These are phyloP conservation scores for Stipa capillata DNA, from an alignment of 176 grass and related monocot species.

Conservation along the genomic window DNA sequence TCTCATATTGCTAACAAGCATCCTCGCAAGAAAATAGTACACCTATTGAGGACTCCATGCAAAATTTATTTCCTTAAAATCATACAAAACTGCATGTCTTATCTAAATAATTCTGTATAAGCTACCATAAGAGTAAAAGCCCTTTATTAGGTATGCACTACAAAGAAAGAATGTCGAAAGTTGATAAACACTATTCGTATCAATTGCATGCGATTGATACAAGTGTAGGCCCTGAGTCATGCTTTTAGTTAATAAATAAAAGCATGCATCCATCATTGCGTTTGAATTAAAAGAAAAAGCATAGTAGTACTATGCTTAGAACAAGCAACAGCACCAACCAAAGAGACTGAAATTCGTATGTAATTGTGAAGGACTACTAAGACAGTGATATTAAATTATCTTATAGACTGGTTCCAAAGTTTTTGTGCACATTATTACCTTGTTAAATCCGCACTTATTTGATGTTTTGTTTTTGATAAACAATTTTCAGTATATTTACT, in stretches of 20 bases:
- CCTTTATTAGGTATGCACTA: neutral
- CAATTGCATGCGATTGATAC: neutral
- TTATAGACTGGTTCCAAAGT: neutral
- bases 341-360: neutral
- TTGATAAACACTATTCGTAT: neutral
- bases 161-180: neutral
- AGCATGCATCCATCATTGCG: neutral
- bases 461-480: neutral
- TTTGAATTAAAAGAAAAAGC: neutral
- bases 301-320: neutral
- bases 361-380: neutral
- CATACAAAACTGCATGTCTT: neutral
- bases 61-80: constrained; percentile 1
- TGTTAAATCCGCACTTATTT: neutral
- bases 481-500: neutral
- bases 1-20: neutral
- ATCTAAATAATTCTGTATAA: neutral
- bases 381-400: neutral
- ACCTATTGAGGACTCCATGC: neutral
- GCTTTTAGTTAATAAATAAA: neutral
- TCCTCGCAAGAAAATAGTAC: neutral
- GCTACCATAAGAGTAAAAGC: neutral
- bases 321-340: neutral
- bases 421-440: neutral
- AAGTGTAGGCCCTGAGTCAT: neutral